Percentiles rank a stretch among this genome's conserved stretches.
Conservation (phyloP, 129 eudicot species). For the Saussurea involucrata region DNA sequence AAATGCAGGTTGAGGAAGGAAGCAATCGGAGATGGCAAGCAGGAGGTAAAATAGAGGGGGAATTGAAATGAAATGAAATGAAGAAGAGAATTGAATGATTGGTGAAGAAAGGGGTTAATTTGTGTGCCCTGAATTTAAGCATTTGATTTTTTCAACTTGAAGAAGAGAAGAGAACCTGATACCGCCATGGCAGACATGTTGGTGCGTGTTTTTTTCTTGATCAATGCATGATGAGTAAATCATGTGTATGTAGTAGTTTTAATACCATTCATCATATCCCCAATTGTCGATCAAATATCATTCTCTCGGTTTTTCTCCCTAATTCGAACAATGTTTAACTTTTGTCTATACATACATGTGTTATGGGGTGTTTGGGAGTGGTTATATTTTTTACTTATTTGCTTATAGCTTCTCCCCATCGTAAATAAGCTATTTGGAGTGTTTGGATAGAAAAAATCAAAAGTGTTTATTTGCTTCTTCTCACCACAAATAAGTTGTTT, state of each 20-base stretch:
- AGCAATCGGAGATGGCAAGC: constrained; percentile 28
- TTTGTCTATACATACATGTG: background rate
- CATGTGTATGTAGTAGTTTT: background rate
- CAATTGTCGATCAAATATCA: background rate
- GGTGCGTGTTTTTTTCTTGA: background rate
- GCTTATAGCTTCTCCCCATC: too few relatives aligned
- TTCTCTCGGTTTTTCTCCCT: background rate
- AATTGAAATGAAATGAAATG: too few relatives aligned
- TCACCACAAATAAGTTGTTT: too few relatives aligned
- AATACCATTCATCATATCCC: background rate
- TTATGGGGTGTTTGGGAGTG: too few relatives aligned
- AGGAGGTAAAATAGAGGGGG: constrained; percentile 11
- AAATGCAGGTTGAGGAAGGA: constrained; percentile 34
- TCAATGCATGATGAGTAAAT: background rate
- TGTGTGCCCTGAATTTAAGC: background rate
- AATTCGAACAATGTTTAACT: background rate
- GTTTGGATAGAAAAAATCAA: too few relatives aligned
- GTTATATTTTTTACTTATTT: too few relatives aligned
- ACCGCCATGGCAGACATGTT: background rate
- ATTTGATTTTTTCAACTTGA: background rate
- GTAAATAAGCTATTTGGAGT: too few relatives aligned
- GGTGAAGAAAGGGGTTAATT: background rate
- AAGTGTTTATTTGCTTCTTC: too few relatives aligned
- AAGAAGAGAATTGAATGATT: background rate
- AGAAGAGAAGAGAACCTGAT: background rate